Percentiles rank a stretch among this genome's conserved stretches.
Conservation (phyloP, 2,329 filamentous ascomycete species). For the Hymenoscyphus repandus region DNA sequence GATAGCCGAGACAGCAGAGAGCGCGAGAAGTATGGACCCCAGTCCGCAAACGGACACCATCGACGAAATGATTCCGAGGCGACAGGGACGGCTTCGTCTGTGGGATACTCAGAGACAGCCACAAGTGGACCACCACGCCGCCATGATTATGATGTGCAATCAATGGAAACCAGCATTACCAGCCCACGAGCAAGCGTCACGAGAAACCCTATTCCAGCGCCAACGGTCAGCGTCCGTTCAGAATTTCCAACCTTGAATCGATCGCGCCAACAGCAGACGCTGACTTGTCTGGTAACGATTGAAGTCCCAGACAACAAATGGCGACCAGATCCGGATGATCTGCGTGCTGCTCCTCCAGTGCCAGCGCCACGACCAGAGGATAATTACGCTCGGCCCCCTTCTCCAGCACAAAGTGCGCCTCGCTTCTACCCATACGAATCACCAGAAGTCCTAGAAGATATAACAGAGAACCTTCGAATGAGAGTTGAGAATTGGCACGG, state of each 20-base stretch:
- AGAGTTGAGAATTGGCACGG: constrained; percentile 99
- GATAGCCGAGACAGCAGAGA: constrained; percentile 37
- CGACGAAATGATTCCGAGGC: constrained; percentile 73
- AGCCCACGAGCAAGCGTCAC: constrained; percentile 63
- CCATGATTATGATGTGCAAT: constrained; percentile 93
- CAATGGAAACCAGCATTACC: constrained; percentile 81
- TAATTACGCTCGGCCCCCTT: constrained; percentile 50
- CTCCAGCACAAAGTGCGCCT: constrained; percentile 46
- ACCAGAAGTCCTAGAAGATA: constrained; percentile 70
- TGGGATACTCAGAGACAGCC: constrained; percentile 72
- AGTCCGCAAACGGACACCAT: constrained; percentile 40
- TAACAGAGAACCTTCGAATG: constrained; percentile 76
- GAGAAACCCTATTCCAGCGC: constrained; percentile 84
- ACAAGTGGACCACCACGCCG: constrained; percentile 64
- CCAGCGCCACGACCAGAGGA: constrained; percentile 45
- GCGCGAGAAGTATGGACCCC: constrained; percentile 36
- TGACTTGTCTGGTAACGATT: constrained; percentile 90
- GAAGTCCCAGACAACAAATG: constrained; percentile 92
- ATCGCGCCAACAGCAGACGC: constrained; percentile 87
- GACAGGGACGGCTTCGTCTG: constrained; percentile 68
- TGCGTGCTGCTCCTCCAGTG: constrained; percentile 49
- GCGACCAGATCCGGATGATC: constrained; percentile 77
- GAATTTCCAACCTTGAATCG: constrained; percentile 93
- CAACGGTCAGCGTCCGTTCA: constrained; percentile 88
- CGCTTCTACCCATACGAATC: constrained; percentile 69